Percentiles rank a stretch among this genome's conserved stretches.
Evolutionary conservation across 139 green algal species (phyloP).

Genomic region (Chlamydomonas sp.): DNA sequence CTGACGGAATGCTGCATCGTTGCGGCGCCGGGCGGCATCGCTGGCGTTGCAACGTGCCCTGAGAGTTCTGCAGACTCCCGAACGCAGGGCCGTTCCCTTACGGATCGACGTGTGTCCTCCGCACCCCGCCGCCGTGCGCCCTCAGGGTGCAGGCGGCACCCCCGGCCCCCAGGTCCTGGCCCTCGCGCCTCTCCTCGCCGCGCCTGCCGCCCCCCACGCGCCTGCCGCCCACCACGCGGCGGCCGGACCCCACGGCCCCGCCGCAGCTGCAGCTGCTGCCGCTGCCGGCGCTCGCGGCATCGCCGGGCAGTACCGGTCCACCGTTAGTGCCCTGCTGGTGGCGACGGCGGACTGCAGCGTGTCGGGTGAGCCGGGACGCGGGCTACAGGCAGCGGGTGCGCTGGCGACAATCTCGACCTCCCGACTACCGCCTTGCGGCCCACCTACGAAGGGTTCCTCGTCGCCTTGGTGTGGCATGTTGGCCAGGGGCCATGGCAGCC

Average conservation of each 20-base stretch:
- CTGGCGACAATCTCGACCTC: not conserved
- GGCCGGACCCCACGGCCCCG: not conserved
- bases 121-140: too few species aligned
- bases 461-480: not conserved
- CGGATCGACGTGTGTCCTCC: too few species aligned
- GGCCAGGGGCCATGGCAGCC: not conserved
- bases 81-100: too few species aligned
- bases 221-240: not conserved
- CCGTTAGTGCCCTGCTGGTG: constrained; percentile 45
- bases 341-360: constrained; percentile 48
- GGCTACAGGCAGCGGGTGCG: not conserved
- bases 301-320: constrained; percentile 15
- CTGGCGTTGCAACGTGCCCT: too few species aligned
- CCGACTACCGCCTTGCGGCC: too few species aligned
- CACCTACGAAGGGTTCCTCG: not conserved
- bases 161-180: not conserved
- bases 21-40: too few species aligned
- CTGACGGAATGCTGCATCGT: too few species aligned
- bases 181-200: not conserved
- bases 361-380: constrained; percentile 33
- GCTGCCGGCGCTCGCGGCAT: not conserved
- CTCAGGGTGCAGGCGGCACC: not conserved
- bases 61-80: too few species aligned
- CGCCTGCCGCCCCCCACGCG: not conserved
- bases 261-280: constrained; percentile 1